Evolutionary conservation across 2,329 filamentous ascomycete genomes (phyloP).

Genomic region (Cadophora sp.): DNA sequence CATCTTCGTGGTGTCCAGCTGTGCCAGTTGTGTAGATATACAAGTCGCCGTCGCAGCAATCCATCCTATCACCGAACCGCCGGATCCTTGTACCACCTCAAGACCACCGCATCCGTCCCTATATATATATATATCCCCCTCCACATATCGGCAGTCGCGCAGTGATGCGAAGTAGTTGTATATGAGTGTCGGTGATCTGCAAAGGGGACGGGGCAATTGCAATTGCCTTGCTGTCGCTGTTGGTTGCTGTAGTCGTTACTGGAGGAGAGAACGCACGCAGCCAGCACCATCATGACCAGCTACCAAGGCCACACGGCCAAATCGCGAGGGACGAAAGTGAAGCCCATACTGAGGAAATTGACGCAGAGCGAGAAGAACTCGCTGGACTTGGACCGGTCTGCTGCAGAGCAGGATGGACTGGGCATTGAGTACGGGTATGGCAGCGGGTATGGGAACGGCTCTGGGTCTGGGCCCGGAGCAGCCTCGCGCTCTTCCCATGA

Average conservation of each 20-base stretch:
- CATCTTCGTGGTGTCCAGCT: not conserved
- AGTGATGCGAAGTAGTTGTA: conserved; percentile 32
- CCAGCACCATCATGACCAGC: conserved; percentile 36
- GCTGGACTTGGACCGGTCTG: conserved; percentile 65
- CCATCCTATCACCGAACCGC: not conserved
- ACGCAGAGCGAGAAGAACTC: conserved; percentile 64
- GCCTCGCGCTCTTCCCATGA: conserved; percentile 41
- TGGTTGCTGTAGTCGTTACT: not conserved
- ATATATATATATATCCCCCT: not conserved
- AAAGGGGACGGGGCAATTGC: conserved; percentile 1
- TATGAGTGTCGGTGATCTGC: conserved; percentile 34
- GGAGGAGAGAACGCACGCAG: not conserved
- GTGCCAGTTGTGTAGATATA: not conserved
- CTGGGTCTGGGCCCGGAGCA: not conserved
- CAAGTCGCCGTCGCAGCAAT: not conserved
- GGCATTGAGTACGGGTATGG: conserved; percentile 45
- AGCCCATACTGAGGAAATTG: conserved; percentile 67
- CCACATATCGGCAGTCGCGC: conserved; percentile 21
- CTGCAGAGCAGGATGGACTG: conserved; percentile 60
- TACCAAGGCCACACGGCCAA: conserved; percentile 38
- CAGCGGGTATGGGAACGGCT: conserved; percentile 24
- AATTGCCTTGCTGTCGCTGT: conserved; percentile 1
- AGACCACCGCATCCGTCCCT: not conserved
- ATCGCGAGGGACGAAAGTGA: conserved; percentile 46
- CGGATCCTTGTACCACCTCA: not conserved